Percentiles rank a stretch among this genome's conserved stretches.
Conservation (phyloP, 192 early-diverging fungal genomes). For the Coemansia sp. region DNA sequence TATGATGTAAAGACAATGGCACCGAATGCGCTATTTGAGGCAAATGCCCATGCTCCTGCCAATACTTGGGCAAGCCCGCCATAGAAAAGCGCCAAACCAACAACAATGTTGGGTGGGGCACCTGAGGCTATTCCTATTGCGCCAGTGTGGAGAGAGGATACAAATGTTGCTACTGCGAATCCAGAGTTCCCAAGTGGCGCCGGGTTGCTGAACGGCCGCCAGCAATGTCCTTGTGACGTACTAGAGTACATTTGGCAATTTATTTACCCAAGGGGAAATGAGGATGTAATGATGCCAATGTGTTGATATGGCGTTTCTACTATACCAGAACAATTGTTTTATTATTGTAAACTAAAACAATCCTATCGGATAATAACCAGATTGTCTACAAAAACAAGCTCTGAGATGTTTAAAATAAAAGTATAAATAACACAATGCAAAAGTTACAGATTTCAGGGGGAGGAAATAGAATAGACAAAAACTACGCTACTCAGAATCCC, state of each 20-base stretch:
- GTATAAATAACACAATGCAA: no score
- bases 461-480: no score
- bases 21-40: slow-evolving; percentile 36
- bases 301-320: no score
- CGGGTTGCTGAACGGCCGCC: slow-evolving; percentile 42
- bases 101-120: slow-evolving; percentile 34
- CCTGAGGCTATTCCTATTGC: slow-evolving; percentile 38
- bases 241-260: slow-evolving; percentile 24
- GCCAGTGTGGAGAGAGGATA: slow-evolving; percentile 32
- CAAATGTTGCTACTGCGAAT: slow-evolving; percentile 45
- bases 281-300: background rate
- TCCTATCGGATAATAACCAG: no score
- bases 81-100: slow-evolving; percentile 45
- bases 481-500: no score
- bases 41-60: slow-evolving; percentile 44
- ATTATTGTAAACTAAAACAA: no score
- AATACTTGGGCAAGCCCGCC: slow-evolving; percentile 39
- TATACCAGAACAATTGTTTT: no score
- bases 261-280: background rate
- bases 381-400: no score
- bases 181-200: slow-evolving; percentile 48
- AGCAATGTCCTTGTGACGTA: slow-evolving; percentile 16
- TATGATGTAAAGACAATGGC: slow-evolving; percentile 43
- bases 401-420: no score
- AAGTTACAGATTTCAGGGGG: no score